Conservation (phyloP, 179 eudicot genomes). For the Beta macrorhiza region DNA sequence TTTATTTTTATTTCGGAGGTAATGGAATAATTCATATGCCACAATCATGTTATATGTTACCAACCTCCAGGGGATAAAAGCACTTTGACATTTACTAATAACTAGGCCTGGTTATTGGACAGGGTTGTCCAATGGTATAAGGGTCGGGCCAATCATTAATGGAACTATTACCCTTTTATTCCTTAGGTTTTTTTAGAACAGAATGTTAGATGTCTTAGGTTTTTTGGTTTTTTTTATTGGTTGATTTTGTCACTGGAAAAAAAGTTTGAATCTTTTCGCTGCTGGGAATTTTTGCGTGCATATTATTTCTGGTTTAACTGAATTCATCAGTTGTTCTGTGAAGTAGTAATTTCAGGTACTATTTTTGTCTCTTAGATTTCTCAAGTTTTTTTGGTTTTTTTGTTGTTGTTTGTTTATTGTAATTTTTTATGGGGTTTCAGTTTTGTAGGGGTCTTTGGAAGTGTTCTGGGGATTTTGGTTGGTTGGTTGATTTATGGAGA, state of each 20-base stretch:
- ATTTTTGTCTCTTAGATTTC: neutral
- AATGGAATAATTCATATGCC: no score
- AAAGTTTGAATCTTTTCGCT: constrained; percentile 3
- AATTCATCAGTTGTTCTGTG: constrained; percentile 24
- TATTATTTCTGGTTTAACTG: constrained; percentile 21
- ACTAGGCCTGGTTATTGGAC: no score
- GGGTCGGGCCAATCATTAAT: no score
- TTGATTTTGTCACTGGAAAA: constrained; percentile 1
- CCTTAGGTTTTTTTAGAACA: no score
- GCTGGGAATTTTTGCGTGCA: neutral
- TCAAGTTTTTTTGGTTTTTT: neutral
- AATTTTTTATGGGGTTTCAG: neutral
- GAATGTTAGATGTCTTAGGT: no score
- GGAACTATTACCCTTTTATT: no score
- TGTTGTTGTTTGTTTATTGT: neutral
- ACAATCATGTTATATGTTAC: no score
- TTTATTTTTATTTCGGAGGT: no score
- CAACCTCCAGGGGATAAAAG: no score
- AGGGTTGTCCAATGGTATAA: no score
- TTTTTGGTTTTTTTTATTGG: no score
- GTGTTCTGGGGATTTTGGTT: constrained; percentile 14
- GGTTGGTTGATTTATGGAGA: constrained; percentile 15
- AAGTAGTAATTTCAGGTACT: constrained; percentile 19
- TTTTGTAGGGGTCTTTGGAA: constrained; percentile 16
- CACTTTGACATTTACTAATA: no score